These are phyloP conservation scores for Leccinum broughii DNA, from an alignment of 768 basidiomycete species.

Conservation along the genomic window DNA sequence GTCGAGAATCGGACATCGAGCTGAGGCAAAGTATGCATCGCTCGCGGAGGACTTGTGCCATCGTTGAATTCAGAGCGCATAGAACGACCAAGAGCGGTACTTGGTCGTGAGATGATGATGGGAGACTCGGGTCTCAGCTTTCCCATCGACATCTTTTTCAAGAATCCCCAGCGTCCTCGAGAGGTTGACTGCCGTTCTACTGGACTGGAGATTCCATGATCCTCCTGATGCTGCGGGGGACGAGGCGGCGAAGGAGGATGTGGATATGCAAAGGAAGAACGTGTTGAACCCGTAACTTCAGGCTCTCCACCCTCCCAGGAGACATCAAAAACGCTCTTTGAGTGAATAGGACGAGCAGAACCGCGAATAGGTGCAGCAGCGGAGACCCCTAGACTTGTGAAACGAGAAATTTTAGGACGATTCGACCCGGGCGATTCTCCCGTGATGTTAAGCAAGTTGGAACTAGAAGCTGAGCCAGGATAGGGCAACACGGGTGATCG, in stretches of 20 bases:
- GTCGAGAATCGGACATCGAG: conserved; percentile 75
- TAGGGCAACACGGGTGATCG: conserved; percentile 50
- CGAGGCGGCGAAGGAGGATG: conserved; percentile 32
- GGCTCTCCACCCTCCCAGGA: conserved; percentile 36
- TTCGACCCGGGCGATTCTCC: conserved; percentile 36
- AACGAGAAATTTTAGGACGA: conserved; percentile 46
- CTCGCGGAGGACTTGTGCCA: conserved; percentile 27
- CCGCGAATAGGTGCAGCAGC: conserved; percentile 36
- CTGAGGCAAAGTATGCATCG: conserved; percentile 50
- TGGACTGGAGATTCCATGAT: conserved; percentile 20
- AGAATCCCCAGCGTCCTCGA: conserved; percentile 85
- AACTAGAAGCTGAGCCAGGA: conserved; percentile 65
- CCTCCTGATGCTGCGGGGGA: conserved; percentile 12
- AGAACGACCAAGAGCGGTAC: conserved; percentile 31
- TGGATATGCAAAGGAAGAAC: conserved; percentile 26
- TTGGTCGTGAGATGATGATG: conserved; percentile 35
- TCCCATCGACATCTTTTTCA: conserved; percentile 99
- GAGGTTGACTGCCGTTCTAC: conserved; percentile 25
- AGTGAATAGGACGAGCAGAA: conserved; percentile 40
- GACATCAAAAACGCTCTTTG: conserved; percentile 52
- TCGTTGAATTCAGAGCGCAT: conserved; percentile 17
- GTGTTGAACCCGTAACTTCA: conserved; percentile 13
- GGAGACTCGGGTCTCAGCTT: conserved; percentile 75
- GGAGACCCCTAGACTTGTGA: conserved; percentile 64
- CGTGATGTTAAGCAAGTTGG: conserved; percentile 53